Evolutionary conservation across 2,329 filamentous ascomycete genomes (phyloP).

Genomic region (Trichoderma arundinaceum): DNA sequence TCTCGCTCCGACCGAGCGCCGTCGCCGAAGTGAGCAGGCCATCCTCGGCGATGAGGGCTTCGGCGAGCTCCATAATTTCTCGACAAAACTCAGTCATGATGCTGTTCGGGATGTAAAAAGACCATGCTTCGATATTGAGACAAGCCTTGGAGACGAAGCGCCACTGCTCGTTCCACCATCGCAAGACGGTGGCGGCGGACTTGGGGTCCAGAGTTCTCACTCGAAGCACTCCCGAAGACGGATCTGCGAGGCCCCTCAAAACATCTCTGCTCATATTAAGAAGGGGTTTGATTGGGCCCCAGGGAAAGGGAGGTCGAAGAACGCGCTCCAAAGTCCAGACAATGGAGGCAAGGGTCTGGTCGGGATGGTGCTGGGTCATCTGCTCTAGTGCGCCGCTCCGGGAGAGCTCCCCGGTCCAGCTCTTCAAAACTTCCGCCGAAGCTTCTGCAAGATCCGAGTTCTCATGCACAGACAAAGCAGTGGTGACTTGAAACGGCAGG

Average conservation of each 20-base stretch:
- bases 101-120: constrained; percentile 72
- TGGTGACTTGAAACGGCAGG: constrained; percentile 72
- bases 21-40: constrained; percentile 76
- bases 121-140: constrained; percentile 83
- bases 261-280: constrained; percentile 64
- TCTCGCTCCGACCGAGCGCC: constrained; percentile 44
- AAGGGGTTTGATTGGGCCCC: constrained; percentile 63
- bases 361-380: constrained; percentile 49
- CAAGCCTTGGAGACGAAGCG: constrained; percentile 80
- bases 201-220: constrained; percentile 61
- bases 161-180: constrained; percentile 89
- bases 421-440: constrained; percentile 81
- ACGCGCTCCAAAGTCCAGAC: constrained; percentile 49
- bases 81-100: constrained; percentile 92
- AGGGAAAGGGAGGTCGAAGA: constrained; percentile 50
- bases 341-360: constrained; percentile 51
- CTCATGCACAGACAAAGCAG: constrained; percentile 81
- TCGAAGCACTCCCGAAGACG: constrained; percentile 60
- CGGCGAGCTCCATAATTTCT: constrained; percentile 92
- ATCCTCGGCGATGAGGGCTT: constrained; percentile 83
- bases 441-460: constrained; percentile 80
- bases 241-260: constrained; percentile 61
- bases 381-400: constrained; percentile 50
- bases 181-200: constrained; percentile 70
- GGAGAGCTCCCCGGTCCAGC: constrained; percentile 70